Percentiles rank a stretch among this genome's conserved stretches.
Evolutionary conservation across 257 asterid species (phyloP).

Genomic region (Solanum paucissectum): DNA sequence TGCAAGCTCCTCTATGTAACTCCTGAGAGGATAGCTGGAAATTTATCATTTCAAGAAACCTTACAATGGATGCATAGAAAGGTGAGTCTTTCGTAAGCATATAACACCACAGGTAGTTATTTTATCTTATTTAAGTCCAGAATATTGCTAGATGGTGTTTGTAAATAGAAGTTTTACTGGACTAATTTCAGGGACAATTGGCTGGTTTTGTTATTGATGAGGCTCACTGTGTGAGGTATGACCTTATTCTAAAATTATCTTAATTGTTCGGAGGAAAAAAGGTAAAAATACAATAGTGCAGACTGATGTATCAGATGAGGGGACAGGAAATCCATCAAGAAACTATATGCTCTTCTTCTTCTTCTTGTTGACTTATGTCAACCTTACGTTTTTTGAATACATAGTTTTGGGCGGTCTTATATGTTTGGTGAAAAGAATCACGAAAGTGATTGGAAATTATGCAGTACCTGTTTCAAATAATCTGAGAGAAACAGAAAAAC

Average conservation of each 20-base stretch:
- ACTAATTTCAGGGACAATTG: slow-evolving; percentile 60
- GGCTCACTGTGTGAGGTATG: slow-evolving; percentile 96
- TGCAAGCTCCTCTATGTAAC: slow-evolving; percentile 95
- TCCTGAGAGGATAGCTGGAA: slow-evolving; percentile 97
- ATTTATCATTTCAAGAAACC: slow-evolving; percentile 68
- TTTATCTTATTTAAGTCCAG: neutral
- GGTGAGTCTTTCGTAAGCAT: slow-evolving; percentile 28
- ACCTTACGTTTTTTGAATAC: neutral
- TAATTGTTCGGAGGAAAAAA: neutral
- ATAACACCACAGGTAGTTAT: neutral
- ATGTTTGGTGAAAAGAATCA: neutral
- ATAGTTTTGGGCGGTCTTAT: neutral
- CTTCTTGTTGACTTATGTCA: neutral
- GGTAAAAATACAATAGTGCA: neutral
- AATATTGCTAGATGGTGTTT: neutral
- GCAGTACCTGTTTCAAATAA: neutral
- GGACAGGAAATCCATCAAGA: neutral
- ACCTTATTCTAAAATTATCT: neutral
- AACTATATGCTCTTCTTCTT: neutral
- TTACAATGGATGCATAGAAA: slow-evolving; percentile 48
- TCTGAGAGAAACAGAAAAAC: neutral
- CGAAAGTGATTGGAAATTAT: neutral
- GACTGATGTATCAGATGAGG: neutral
- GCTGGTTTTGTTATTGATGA: slow-evolving; percentile 96
- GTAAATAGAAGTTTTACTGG: neutral